Evolutionary conservation across 2,329 filamentous ascomycete genomes (phyloP).

Genomic region (Colletotrichum gigasporum): DNA sequence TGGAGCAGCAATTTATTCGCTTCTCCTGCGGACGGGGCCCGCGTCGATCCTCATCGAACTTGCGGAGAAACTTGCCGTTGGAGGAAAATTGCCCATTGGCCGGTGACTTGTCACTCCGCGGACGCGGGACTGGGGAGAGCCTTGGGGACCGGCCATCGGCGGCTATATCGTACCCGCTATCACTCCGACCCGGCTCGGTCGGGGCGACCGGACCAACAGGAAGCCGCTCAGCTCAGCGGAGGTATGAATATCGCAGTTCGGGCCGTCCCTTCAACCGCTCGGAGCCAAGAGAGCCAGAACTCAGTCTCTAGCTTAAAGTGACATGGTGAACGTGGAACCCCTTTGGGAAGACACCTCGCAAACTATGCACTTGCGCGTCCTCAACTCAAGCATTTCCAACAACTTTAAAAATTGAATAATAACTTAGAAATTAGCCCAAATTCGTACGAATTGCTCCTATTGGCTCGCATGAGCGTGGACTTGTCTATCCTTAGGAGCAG

Average conservation of each 20-base stretch:
- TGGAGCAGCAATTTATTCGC: slow-evolving; percentile 18
- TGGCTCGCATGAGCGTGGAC: not conserved
- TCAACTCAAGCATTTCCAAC: no score
- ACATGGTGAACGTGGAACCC: not conserved
- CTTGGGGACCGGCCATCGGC: slow-evolving; percentile 5
- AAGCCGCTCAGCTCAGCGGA: no score
- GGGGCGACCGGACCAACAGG: no score
- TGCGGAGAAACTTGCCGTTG: slow-evolving; percentile 26
- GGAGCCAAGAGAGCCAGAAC: no score
- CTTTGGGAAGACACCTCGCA: not conserved
- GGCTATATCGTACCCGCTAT: no score
- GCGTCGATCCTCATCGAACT: not conserved
- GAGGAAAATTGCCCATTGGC: slow-evolving; percentile 11
- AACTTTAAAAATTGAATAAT: no score
- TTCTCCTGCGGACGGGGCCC: not conserved
- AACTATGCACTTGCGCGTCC: no score
- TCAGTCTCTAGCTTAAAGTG: fast-evolving
- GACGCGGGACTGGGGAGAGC: not conserved
- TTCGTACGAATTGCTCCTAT: not conserved
- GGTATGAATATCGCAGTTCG: no score
- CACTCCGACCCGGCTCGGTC: no score
- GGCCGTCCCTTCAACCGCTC: no score
- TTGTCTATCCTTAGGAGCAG: no score
- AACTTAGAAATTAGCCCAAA: not conserved
- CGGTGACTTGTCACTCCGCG: no score